A percentile compares a stretch with the other conserved stretches of the same genome.
These are phyloP conservation scores for Vinca minor DNA, from an alignment of 257 asterid genomes.

Conservation along the genomic window DNA sequence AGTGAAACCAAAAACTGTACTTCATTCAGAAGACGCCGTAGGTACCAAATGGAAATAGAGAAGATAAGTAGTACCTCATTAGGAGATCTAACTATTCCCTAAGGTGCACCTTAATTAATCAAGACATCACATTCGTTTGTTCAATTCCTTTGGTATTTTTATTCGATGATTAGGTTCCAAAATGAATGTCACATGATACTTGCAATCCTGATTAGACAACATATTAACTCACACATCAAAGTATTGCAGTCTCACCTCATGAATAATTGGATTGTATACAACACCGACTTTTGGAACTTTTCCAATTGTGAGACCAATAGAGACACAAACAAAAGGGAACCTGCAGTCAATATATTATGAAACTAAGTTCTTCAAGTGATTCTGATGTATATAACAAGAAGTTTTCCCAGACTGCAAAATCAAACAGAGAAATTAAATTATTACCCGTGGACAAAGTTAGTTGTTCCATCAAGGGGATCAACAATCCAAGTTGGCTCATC, in stretches of 20 bases:
- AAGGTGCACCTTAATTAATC: not conserved
- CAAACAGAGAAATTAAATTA: slow-evolving; percentile 11
- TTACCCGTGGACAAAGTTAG: slow-evolving; percentile 95
- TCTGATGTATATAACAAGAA: not conserved
- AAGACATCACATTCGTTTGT: not conserved
- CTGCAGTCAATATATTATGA: slow-evolving; percentile 29
- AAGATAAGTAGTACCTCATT: not conserved
- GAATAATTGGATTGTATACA: slow-evolving; percentile 72
- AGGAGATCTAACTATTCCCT: no score
- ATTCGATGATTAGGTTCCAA: not conserved
- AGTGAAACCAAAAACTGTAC: no score
- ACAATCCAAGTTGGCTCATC: slow-evolving; percentile 97
- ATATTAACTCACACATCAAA: not conserved
- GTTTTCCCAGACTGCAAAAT: slow-evolving; percentile 3
- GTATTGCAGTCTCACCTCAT: slow-evolving; percentile 47
- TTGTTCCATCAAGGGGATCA: slow-evolving; percentile 96
- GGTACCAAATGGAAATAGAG: not conserved
- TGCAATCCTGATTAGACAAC: no score
- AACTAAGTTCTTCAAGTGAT: slow-evolving; percentile 7
- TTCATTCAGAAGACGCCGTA: not conserved
- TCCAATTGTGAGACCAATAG: slow-evolving; percentile 75
- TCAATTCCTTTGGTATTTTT: not conserved
- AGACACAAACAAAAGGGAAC: slow-evolving; percentile 83
- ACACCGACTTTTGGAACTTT: slow-evolving; percentile 72
- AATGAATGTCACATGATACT: not conserved